Base-by-base conservation (phyloP, 2,329 filamentous ascomycete genomes). In the Bretziella fagacearum region DNA sequence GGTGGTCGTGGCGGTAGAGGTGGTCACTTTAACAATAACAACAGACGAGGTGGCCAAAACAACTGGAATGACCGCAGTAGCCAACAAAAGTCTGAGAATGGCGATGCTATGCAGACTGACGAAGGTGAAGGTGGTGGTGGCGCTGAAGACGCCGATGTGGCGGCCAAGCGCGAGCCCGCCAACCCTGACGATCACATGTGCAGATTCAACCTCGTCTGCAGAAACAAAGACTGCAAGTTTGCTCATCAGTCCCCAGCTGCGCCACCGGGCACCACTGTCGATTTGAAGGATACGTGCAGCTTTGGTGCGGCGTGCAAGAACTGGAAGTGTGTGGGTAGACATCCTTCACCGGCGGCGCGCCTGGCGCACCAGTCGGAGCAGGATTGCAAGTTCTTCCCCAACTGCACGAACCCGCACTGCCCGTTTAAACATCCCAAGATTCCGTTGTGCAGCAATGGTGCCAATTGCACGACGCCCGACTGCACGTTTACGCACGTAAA, bases 241-340 rank as follows among this genome's bases (percentile, higher is more conserved):
- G 91, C 85, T 15, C 91, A 98, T 58, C 89, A 95, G 64, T 94
- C 87, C 13, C 86, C 91, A 2, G 86, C 83, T 2, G 87, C 89
- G 26, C 81, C 84, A 3, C 79, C 81, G 2, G 83, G 81, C 23
- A 74, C 73, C 2, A 71, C 78, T 0, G 70, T 96, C 49, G 91
- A 96, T 60, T 71, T 87, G 54, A 74, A 70, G 50, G 85, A 93
- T 56, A 69, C 73, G 15, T 98, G 91, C 66, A 73, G 73, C 15
- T 96, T 83, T 56, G 89, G 86, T 17, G 85, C 78, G 2, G 86
- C 86, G 6, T 98, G 91, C 75, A 93, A 91, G 65, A 98, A 96
- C 69, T 73, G 77, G 57, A 96, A 96, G 65, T 98, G 91, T 59
- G 83, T 82, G 6, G 87, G 74, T 25, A 83, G 85, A 50, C 91